Conservation (phyloP, 257 asterid species). For the Solanum corneliomulleri region DNA sequence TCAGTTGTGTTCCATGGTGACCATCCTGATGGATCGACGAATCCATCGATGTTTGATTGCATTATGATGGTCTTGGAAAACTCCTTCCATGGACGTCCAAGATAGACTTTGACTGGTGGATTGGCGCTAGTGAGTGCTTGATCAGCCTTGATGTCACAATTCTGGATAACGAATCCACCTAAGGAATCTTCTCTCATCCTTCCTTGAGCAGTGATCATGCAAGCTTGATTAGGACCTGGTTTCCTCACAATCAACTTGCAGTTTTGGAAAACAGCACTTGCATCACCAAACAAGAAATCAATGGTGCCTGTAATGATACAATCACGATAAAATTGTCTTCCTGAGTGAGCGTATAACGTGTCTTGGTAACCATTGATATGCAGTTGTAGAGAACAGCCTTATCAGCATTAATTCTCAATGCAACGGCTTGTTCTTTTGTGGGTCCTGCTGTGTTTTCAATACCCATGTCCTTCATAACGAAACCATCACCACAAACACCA, state of each 20-base stretch:
- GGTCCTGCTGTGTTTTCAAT: constrained; percentile 80
- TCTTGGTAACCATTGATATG: constrained; percentile 61
- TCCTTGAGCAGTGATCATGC: constrained; percentile 92
- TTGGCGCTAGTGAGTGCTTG: constrained; percentile 11
- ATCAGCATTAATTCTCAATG: constrained; percentile 9
- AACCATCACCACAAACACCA: constrained; percentile 11
- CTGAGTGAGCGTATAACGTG: constrained; percentile 63
- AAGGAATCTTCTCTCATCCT: constrained; percentile 32
- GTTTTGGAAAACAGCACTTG: constrained; percentile 25
- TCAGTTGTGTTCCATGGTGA: constrained; percentile 40
- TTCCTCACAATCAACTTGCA: constrained; percentile 43
- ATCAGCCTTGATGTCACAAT: constrained; percentile 38
- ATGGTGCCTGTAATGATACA: constrained; percentile 63
- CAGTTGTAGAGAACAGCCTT: constrained; percentile 44
- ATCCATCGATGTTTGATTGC: constrained; percentile 15
- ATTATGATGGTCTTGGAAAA: constrained; percentile 42
- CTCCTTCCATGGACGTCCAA: constrained; percentile 55
- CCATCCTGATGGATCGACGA: constrained; percentile 37
- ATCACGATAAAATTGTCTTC: constrained; percentile 64
- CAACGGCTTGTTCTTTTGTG: constrained; percentile 52
- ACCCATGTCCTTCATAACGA: constrained; percentile 60
- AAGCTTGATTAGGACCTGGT: constrained; percentile 46
- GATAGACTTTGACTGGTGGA: constrained; percentile 12
- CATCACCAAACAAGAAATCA: constrained; percentile 78
- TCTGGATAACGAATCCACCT: constrained; percentile 45